Base-by-base conservation (phyloP, 2,329 filamentous ascomycete genomes). In the Aspergillus carbonarius region DNA sequence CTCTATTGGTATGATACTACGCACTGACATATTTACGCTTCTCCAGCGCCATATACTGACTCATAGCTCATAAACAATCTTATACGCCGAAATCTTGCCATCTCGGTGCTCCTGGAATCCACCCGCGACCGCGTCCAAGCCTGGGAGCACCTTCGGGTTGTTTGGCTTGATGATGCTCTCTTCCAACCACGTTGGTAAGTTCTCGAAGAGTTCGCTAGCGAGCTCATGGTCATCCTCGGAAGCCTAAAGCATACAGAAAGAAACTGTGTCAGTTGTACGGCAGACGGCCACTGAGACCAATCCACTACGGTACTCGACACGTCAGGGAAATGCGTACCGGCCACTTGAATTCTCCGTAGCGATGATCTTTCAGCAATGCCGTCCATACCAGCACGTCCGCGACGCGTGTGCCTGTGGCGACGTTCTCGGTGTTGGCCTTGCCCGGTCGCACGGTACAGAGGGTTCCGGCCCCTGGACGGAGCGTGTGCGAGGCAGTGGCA, bases 361-460 rank as follows among this genome's bases (percentile, higher is more conserved):
- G 50, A 49, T 77, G 72, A 4, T 78, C 72, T 54, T 77, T 76
- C 30, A 77, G 55, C 46, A 80, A 80, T 1, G 70, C 72, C 2
- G 74, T 78, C 74, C 74, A 78, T 0, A 80, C 75, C n/a, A 79
- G 62, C 4, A 81, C 76, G 63, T 78, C 74, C 0, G 72, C 77
- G 1, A 80, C 73, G 18, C 68, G 70, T 3, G 72, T 72, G 3
- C 68, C 62, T 17, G 66, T 58, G 0, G 68, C 61, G 0, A 79
- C 74, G 34, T 71, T 60, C 23, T 76, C 71, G 0, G 76, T 79
- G 49, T 75, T 68, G 0, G 67, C 71, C 57, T 77, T 78, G 1
- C 74, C 77, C 0, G 77, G 77, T 1, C 77, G 60, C 7, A 80
- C 76, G 0, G 77, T 81, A 59, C 76, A 79, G 1, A 81, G 63